Evolutionary conservation across 2,329 filamentous ascomycete genomes (phyloP), one percentile per base, ranked within the genome.

Genomic region (Nigrospora oryzae): DNA sequence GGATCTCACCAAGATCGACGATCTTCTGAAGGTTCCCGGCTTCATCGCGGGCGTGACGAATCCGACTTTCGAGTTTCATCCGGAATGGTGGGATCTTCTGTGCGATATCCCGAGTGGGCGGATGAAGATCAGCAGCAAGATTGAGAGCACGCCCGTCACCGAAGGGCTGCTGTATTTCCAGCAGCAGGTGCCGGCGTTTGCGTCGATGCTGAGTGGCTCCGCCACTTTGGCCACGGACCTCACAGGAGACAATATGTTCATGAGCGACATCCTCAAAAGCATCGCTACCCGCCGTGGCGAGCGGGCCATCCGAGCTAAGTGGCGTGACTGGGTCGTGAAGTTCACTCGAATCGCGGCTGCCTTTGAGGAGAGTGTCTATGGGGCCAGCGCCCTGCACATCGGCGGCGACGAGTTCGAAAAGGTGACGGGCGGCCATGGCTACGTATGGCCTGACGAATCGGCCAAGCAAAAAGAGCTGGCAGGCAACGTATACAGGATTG

Each of bases 11-110:
- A 98, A 98, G 67, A 90, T 98, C 48, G 93, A 98, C 53, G 93
- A 97, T 61, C 76, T 98, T 11, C 75, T 98, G 40, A 91, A 94
- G 56, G 93, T 98, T 0, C 91, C 93, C 7, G 93, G 93, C 2
- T 98, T 98, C 65, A 95, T 98, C 56, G 93, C 93, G 3, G 93
- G 93, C 46, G 93, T 98, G 36, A 98, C 91, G 1, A 98, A 98
- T 60, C 93, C 93, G 6, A 91, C 89, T 0, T 98, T 98, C 62
- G 89, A 91, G 49, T 81, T 89, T 58, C 91, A 97, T 58, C 87
- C 86, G 0, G 90, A 96, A 61, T 98, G 93, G 93, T 98, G 93
- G 93, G 93, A 98, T 64, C 68, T 98, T 11, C 74, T 98, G 12
- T 98, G 93, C 63, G 93, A 98, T 63, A 72, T 98, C 36, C 86